Percentiles rank a stretch among this genome's conserved stretches.
phyloP scores from a whole-genome alignment of 2,329 filamentous ascomycete species.

The Trichoderma sp. region DNA sequence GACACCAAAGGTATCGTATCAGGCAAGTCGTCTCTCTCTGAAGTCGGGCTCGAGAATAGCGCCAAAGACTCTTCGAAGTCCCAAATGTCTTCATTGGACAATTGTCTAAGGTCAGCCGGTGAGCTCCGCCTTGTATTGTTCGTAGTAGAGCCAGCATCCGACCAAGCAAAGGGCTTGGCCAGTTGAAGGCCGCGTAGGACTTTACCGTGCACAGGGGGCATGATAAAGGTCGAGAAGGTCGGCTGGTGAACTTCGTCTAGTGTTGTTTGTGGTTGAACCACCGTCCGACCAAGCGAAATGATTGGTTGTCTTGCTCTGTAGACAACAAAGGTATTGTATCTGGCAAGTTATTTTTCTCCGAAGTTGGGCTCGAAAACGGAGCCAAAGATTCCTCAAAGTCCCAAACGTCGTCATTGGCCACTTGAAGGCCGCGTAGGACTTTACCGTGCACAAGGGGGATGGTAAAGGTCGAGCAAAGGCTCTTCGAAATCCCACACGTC shows the following conservation, averaged over 20 bases:
- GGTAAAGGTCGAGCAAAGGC: no score
- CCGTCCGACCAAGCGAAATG: no score
- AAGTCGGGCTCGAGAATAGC: slow-evolving; percentile 33
- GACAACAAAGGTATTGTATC: no score
- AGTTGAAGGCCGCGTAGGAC: neutral
- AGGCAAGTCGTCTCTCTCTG: slow-evolving; percentile 32
- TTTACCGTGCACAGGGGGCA: no score
- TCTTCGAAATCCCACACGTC: slow-evolving; percentile 30
- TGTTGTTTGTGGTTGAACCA: no score
- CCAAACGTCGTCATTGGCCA: neutral
- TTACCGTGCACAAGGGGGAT: no score
- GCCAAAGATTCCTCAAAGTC: slow-evolving; percentile 22
- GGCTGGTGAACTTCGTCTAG: slow-evolving; percentile 19
- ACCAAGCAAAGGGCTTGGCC: slow-evolving; percentile 31
- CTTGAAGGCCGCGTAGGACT: neutral
- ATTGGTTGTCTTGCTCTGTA: no score
- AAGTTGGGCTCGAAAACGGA: slow-evolving; percentile 33
- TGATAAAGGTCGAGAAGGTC: neutral
- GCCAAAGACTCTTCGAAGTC: slow-evolving; percentile 29
- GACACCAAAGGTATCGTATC: slow-evolving; percentile 29
- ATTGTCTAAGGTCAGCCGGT: slow-evolving; percentile 26
- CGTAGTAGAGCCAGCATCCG: slow-evolving; percentile 30
- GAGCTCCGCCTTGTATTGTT: slow-evolving; percentile 35
- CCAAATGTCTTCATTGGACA: slow-evolving; percentile 26
- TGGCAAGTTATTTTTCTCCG: slow-evolving; percentile 32